A percentile compares a stretch with the other conserved stretches of the same genome.
These are phyloP conservation scores for Parascedosporium putredinis DNA, from an alignment of 2,329 filamentous ascomycete genomes.

Conservation along the genomic window DNA sequence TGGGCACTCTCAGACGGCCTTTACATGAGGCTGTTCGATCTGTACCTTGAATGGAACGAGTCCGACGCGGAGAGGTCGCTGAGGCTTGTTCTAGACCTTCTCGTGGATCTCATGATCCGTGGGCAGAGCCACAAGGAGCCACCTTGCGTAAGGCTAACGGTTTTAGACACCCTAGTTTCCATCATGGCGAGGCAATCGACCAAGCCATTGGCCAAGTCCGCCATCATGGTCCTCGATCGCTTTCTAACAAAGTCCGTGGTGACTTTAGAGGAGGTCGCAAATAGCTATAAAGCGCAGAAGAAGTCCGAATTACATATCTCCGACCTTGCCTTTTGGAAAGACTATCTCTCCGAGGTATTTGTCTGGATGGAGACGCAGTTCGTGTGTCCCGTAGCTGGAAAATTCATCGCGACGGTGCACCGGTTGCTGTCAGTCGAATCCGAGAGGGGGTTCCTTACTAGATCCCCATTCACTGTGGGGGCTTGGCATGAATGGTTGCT, in stretches of 20 bases:
- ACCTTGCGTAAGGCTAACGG: slow-evolving; percentile 28
- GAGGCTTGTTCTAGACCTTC: slow-evolving; percentile 49
- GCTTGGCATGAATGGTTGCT: slow-evolving; percentile 49
- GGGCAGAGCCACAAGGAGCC: slow-evolving; percentile 36
- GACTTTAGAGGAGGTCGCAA: slow-evolving; percentile 32
- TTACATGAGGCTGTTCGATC: slow-evolving; percentile 42
- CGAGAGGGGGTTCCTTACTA: slow-evolving; percentile 11
- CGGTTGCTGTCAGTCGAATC: slow-evolving; percentile 29
- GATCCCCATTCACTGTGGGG: slow-evolving; percentile 23
- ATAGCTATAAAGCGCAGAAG: slow-evolving; percentile 27
- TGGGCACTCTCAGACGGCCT: slow-evolving; percentile 43
- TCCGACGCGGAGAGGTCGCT: slow-evolving; percentile 54
- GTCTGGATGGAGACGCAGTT: slow-evolving; percentile 47
- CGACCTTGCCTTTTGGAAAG: slow-evolving; percentile 38
- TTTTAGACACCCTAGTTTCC: slow-evolving; percentile 43
- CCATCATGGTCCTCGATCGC: slow-evolving; percentile 56
- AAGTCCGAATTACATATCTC: slow-evolving; percentile 17
- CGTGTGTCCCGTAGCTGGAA: slow-evolving; percentile 49
- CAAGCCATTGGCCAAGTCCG: slow-evolving; percentile 57
- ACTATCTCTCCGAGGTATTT: slow-evolving; percentile 37
- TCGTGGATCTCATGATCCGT: slow-evolving; percentile 38
- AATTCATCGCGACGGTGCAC: slow-evolving; percentile 49
- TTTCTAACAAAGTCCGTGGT: slow-evolving; percentile 53
- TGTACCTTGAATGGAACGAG: slow-evolving; percentile 58
- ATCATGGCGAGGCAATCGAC: slow-evolving; percentile 51